Percentiles rank a stretch among this genome's conserved stretches.
Evolutionary conservation across 441 rosid genomes (phyloP).

Genomic region (Viola pubescens): DNA sequence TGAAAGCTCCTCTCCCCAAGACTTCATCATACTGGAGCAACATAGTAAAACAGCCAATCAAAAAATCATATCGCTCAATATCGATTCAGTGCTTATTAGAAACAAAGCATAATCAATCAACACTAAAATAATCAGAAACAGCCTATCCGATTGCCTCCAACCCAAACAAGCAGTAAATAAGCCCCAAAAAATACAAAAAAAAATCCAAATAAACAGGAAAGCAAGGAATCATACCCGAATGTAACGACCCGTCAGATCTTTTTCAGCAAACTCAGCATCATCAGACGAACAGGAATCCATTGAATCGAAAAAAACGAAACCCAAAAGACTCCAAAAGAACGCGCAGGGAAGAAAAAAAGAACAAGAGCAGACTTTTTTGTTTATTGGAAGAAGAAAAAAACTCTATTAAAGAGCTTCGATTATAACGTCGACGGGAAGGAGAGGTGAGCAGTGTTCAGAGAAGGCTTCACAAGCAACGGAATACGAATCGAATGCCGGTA

Average conservation of each 20-base stretch:
- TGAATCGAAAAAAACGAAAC: neutral
- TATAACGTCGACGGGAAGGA: too few species aligned
- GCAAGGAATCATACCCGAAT: slow-evolving; percentile 36
- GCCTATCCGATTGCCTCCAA: neutral
- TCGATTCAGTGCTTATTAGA: too few species aligned
- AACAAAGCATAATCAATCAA: too few species aligned
- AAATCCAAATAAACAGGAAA: neutral
- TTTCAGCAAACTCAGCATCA: slow-evolving; percentile 39
- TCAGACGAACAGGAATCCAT: slow-evolving; percentile 26
- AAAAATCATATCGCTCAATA: neutral
- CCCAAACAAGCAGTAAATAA: neutral
- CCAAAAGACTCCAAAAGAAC: slow-evolving; percentile 5
- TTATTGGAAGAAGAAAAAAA: too few species aligned
- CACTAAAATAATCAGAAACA: too few species aligned
- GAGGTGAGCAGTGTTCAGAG: slow-evolving; percentile 29
- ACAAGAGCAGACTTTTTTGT: slow-evolving; percentile 1
- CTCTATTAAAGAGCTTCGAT: too few species aligned
- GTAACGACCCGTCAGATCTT: slow-evolving; percentile 63
- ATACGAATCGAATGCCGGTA: slow-evolving; percentile 57
- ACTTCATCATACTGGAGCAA: slow-evolving; percentile 56
- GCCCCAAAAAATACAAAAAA: neutral
- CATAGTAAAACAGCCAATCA: slow-evolving; percentile 8
- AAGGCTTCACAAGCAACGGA: slow-evolving; percentile 65
- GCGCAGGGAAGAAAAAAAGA: slow-evolving; percentile 14
- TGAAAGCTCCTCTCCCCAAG: slow-evolving; percentile 85